Conservation (phyloP, 129 eudicot species). For the Sambucus nigra region DNA sequence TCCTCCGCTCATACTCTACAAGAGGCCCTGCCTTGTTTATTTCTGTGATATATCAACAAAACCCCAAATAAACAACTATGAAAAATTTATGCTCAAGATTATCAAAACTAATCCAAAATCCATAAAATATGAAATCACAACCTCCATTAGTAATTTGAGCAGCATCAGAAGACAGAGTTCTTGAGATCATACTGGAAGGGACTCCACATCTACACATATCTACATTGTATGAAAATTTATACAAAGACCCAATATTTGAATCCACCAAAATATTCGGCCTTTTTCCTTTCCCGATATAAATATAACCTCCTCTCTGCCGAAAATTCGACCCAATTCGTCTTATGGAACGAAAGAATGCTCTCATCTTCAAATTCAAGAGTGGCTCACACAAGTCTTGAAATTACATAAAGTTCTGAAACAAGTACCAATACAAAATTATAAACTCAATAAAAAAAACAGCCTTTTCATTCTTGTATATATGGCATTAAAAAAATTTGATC, state of each 20-base stretch:
- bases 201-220: conserved; percentile 20
- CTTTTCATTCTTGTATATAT: background rate
- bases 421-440: background rate
- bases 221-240: conserved; percentile 11
- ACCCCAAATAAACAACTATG: background rate
- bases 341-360: conserved; percentile 24
- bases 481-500: too few species aligned
- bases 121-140: background rate
- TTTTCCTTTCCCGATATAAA: conserved; percentile 14
- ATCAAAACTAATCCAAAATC: background rate
- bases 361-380: conserved; percentile 38
- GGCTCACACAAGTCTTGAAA: conserved; percentile 11
- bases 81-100: background rate
- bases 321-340: conserved; percentile 26
- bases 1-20: conserved; percentile 74
- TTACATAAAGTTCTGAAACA: conserved; percentile 10
- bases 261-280: conserved; percentile 14
- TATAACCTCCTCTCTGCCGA: conserved; percentile 17
- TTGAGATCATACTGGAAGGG: conserved; percentile 24
- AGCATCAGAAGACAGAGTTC: conserved; percentile 39
- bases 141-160: conserved; percentile 39
- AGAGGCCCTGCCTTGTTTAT: conserved; percentile 54
- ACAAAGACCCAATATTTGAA: conserved; percentile 12
- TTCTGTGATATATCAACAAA: conserved; percentile 22
- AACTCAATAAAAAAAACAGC: background rate